phyloP scores from a whole-genome alignment of 192 early-diverging fungal species.

The Haplosporangium gracile region DNA sequence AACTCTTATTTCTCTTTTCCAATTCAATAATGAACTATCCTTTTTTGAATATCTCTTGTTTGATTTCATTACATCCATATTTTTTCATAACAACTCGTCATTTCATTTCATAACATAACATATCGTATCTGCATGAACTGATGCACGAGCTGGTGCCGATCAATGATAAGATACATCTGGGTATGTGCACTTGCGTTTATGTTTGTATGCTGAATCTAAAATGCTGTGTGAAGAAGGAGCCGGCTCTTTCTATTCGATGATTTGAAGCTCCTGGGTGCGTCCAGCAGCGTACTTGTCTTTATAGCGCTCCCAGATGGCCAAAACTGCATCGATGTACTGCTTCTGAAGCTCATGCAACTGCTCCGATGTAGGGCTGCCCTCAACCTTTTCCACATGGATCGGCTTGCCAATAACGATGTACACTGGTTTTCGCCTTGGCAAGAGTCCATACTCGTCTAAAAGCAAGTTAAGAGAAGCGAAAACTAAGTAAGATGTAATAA shows the following conservation, averaged over 20 bases:
- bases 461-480: conserved; percentile 29
- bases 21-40: background rate
- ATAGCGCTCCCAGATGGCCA: conserved; percentile 72
- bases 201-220: background rate
- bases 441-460: conserved; percentile 61
- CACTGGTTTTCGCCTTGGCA: conserved; percentile 65
- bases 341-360: conserved; percentile 71
- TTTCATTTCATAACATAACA: too few species aligned
- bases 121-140: background rate
- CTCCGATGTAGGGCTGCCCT: conserved; percentile 68
- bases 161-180: too few species aligned
- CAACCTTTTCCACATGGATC: conserved; percentile 65
- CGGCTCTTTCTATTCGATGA: conserved; percentile 66
- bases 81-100: too few species aligned
- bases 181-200: background rate
- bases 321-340: conserved; percentile 73
- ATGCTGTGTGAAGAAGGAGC: background rate
- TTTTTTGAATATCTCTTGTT: too few species aligned
- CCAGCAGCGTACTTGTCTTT: conserved; percentile 78
- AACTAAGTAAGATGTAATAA: background rate
- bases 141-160: too few species aligned
- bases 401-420: conserved; percentile 72
- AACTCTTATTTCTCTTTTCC: conserved; percentile 7
- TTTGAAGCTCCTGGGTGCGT: conserved; percentile 69
- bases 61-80: too few species aligned